Base-by-base conservation (phyloP, 2,329 filamentous ascomycete species). In the Beauveria scarabaeidicola region DNA sequence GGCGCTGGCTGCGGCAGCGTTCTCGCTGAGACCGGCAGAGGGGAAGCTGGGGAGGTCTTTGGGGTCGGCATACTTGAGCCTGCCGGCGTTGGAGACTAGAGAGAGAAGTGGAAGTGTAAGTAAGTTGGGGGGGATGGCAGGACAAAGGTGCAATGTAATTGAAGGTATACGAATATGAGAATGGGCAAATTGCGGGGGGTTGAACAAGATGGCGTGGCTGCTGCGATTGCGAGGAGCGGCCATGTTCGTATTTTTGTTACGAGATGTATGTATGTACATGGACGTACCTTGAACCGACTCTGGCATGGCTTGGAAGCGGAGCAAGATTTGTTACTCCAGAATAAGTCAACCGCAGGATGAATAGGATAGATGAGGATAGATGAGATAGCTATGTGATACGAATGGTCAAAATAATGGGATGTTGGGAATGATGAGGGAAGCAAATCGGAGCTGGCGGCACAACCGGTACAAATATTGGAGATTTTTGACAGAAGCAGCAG, bases 31-130 rank as follows among this genome's bases (percentile, higher is more conserved):
- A 41, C 89, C 87, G 60, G 79, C 71, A 10, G 87, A 85, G 13
- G 90, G 89, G 67, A 81, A 93, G 67, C 87, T 89, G 41, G 90
- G 90, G 23, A 94, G 81, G 66, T 89, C 85, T 68, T 84, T 79
- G 47, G 88, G 83, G 67, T 83, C 81, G 61, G 89, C 89, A 77
- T 91, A 89, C 71, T 85, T 88, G 61, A 91, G 76, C 57, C 75
- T 75, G 50, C 77, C 78, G 41, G 74, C 70, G 25, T 66, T 65
- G 54, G 67, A 65, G 40, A 63, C 67, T 69, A 63, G 62, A 66
- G 61, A 36, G 21, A 58, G 60, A 63, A 64, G 61, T 59, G 54
- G 63, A 58, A 11, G 17, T 43, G 55, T 55, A 50, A 53, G 48
- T 11, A 46, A 25, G 46, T n/a, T 5, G 36, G 55, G 11, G n/a